Evolutionary conservation across 2,329 filamentous ascomycete species (phyloP).

Genomic region (Penicillium sp.): DNA sequence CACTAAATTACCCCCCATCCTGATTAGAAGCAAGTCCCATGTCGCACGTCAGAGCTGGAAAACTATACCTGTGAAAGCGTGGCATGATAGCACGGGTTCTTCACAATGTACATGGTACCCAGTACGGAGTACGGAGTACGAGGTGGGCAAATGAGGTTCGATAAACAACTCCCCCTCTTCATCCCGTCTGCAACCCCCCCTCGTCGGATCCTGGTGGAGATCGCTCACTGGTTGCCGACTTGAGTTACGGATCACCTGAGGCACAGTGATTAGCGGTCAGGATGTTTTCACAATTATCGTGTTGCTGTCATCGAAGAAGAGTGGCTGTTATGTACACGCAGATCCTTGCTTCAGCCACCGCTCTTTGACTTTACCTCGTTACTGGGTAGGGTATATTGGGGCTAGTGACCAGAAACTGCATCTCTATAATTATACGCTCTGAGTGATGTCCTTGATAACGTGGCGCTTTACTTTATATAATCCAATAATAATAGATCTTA

Average conservation of each 20-base stretch:
- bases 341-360: conserved; percentile 14
- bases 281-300: not conserved
- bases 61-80: not conserved
- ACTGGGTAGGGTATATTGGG: not conserved
- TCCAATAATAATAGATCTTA: not conserved
- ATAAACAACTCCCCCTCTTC: not conserved
- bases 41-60: conserved; percentile 1
- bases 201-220: conserved; percentile 11
- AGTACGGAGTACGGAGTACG: not conserved
- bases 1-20: not conserved
- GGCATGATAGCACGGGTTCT: not conserved
- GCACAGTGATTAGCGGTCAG: conserved; percentile 4
- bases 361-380: not conserved
- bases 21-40: not conserved
- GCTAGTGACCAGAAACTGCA: not conserved
- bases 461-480: conserved; percentile 8
- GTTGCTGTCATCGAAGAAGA: not conserved
- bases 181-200: conserved; percentile 13
- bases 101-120: not conserved
- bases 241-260: not conserved
- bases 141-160: not conserved
- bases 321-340: conserved; percentile 2
- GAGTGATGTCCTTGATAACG: conserved; percentile 16
- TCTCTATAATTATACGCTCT: not conserved
- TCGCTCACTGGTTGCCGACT: not conserved